Evolutionary conservation across 1,284 basidiomycete genomes (phyloP), one percentile per base, ranked within the genome.

Genomic region (Xerocomus amazonicus): DNA sequence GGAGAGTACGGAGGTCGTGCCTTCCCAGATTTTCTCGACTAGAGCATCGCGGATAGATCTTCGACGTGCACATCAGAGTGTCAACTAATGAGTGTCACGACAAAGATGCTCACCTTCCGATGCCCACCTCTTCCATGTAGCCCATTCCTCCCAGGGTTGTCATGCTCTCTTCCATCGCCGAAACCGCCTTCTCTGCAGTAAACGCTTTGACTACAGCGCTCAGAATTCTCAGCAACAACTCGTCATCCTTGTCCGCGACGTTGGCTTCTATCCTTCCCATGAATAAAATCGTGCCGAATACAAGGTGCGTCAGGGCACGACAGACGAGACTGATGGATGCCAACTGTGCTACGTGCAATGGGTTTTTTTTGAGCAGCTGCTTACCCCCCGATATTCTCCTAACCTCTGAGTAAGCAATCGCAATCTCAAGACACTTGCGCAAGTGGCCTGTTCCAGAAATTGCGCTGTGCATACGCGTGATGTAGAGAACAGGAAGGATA

Each of bases 1-100:
- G 1, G 84, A 75, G 1, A 90, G 73, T 2, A 90, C 83, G 3
- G 79, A 79, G 5, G 76, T 75, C 0, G 87, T 89, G 0, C 87
- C 89, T 68, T 92, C 89, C 89, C 89, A 92, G 43, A 92, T 89
- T 57, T 83, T 82, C 69, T 91, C 87, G 6, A 90, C 90, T 7
- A 85, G 64, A 3, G 74, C 71, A 66, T 91, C 88, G 6, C 83
- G 73, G 37, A 87, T 78, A 40, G 78, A 57, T 38, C 77, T 78
- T 19, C 37, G 46, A 23, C 1, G 13, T 52, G 50, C 28, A 17
- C 29, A 53, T 23, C 6, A 12, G 13, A 28, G 40, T 34, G 7
- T 35, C 33, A 38, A 35, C 13, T 1, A 35, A 14, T 3, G n/a
- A 2, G 13, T n/a, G 13, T 6, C 28, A 36, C 19, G 45, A 8